phyloP scores from a whole-genome alignment of 1,284 basidiomycete species.

The Microbotryomycetes sp. region DNA sequence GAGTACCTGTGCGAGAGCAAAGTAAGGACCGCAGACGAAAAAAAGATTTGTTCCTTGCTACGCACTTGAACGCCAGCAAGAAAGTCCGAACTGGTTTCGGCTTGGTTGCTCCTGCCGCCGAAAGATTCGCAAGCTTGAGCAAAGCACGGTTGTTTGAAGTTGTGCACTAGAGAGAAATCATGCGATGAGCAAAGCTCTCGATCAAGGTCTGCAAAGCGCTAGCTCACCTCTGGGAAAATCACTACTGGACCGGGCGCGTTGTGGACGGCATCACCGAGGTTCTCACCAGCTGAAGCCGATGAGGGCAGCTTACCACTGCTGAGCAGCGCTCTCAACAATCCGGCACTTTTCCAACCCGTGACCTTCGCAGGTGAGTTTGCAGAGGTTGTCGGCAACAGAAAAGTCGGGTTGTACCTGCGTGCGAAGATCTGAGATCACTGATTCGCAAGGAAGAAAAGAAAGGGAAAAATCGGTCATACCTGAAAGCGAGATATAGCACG shows the following conservation, averaged over 20 bases:
- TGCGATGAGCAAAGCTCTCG: neutral
- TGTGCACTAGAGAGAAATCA: constrained; percentile 5
- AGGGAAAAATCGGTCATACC: constrained; percentile 18
- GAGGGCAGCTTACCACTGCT: constrained; percentile 1
- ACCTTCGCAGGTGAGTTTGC: constrained; percentile 14
- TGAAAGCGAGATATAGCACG: constrained; percentile 35
- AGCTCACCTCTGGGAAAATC: constrained; percentile 36
- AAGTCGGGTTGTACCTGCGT: constrained; percentile 29
- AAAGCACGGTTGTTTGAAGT: constrained; percentile 34
- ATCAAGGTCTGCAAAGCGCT: neutral
- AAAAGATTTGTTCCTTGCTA: neutral
- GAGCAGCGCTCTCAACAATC: constrained; percentile 2
- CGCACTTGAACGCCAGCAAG: constrained; percentile 27
- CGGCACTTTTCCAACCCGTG: constrained; percentile 6
- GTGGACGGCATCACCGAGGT: constrained; percentile 15
- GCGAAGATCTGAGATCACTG: neutral
- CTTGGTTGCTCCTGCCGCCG: neutral
- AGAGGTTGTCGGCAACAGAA: constrained; percentile 29
- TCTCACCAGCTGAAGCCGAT: constrained; percentile 18
- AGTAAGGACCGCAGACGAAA: too few species aligned
- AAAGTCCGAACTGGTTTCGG: constrained; percentile 6
- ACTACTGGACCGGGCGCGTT: constrained; percentile 16
- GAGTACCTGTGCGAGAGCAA: constrained; percentile 17
- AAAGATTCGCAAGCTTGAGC: constrained; percentile 17
- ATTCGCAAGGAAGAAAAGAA: constrained; percentile 18